Evolutionary conservation across 192 early-diverging fungal genomes (phyloP).

Genomic region (Coemansia sp.): DNA sequence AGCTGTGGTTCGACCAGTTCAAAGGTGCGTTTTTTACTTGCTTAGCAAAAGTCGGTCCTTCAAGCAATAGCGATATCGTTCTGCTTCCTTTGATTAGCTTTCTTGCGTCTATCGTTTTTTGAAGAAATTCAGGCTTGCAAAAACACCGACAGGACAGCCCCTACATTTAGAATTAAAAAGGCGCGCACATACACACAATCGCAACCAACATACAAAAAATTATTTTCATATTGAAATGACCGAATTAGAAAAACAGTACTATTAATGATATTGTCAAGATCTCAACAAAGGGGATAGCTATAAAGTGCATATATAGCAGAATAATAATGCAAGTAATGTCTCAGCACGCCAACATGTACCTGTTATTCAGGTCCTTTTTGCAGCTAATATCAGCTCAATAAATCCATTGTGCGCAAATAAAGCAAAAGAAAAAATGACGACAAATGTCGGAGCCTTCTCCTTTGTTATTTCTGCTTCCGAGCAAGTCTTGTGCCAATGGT

Average conservation of each 20-base stretch:
- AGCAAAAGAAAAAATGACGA: not conserved
- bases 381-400: not conserved
- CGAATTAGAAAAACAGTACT: not conserved
- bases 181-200: not conserved
- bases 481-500: not conserved
- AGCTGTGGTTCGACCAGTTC: too few relatives aligned
- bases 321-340: not conserved
- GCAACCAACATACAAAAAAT: too few relatives aligned
- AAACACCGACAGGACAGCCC: not conserved
- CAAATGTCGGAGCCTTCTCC: not conserved
- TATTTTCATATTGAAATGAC: not conserved
- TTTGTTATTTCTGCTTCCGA: not conserved
- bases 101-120: not conserved
- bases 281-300: not conserved
- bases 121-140: not conserved
- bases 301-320: not conserved
- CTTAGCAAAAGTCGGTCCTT: too few relatives aligned
- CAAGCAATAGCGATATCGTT: too few relatives aligned
- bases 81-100: not conserved
- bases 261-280: not conserved
- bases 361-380: not conserved
- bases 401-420: not conserved
- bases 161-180: not conserved
- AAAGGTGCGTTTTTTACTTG: too few relatives aligned
- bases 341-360: not conserved